Conservation (phyloP, 345 rosid species). For the Linum tenue region DNA sequence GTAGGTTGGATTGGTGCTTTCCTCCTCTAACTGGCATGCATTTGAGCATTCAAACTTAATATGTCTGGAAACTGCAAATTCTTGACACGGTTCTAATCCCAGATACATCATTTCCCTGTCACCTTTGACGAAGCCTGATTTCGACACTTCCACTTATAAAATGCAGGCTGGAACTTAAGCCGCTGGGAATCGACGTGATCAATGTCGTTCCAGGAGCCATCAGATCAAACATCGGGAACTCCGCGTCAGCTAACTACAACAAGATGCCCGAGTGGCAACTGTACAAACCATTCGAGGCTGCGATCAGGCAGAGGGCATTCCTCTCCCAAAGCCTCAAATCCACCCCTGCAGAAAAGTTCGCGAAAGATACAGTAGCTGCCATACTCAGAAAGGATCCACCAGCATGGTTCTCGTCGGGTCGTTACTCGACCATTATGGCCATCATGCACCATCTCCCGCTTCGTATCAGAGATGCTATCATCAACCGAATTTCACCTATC, state of each 20-base stretch:
- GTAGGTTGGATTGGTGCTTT: too few species aligned
- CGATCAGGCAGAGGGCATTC: slow-evolving; percentile 44
- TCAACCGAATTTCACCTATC: not conserved
- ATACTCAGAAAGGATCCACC: slow-evolving; percentile 62
- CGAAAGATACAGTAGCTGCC: slow-evolving; percentile 36
- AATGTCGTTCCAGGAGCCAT: slow-evolving; percentile 57
- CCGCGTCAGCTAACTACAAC: slow-evolving; percentile 44
- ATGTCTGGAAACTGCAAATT: too few species aligned
- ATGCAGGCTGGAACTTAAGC: not conserved
- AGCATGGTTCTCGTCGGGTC: slow-evolving; percentile 69
- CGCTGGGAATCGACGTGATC: not conserved
- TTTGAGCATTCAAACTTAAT: too few species aligned
- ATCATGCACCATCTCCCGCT: slow-evolving; percentile 64
- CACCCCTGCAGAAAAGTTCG: slow-evolving; percentile 67
- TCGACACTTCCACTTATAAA: too few species aligned
- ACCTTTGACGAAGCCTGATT: too few species aligned
- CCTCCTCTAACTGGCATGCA: too few species aligned
- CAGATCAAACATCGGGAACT: slow-evolving; percentile 62
- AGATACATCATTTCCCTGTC: too few species aligned
- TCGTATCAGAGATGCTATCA: slow-evolving; percentile 43
- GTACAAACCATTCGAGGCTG: slow-evolving; percentile 57
- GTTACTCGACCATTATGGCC: slow-evolving; percentile 17
- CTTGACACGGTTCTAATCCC: too few species aligned
- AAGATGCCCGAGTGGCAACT: slow-evolving; percentile 74
- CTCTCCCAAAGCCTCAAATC: slow-evolving; percentile 45